Evolutionary conservation across 768 basidiomycete genomes (phyloP).

Genomic region (Calvatia gigantea): DNA sequence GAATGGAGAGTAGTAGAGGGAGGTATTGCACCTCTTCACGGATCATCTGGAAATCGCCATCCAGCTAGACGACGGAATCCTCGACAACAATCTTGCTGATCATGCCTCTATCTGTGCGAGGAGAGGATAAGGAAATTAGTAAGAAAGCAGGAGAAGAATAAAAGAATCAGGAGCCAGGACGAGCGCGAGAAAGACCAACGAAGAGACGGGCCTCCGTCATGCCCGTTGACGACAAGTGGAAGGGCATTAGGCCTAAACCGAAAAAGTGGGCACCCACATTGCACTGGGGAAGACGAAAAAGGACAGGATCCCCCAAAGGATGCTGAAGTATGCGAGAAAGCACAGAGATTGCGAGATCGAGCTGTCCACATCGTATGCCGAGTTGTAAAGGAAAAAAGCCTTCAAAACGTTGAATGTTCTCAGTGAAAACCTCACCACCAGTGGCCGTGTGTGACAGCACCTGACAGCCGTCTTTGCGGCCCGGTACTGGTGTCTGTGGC

Average conservation of each 20-base stretch:
- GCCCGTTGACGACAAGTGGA: not conserved
- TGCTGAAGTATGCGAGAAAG: not conserved
- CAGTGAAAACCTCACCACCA: too few species aligned
- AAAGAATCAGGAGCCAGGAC: not conserved
- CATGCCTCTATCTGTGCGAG: constrained; percentile 10
- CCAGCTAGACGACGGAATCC: constrained; percentile 92
- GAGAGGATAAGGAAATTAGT: not conserved
- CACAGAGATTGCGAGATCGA: not conserved
- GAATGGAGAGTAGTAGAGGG: not conserved
- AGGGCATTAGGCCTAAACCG: not conserved
- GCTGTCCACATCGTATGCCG: constrained; percentile 1
- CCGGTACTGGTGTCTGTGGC: too few species aligned
- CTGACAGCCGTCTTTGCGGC: too few species aligned
- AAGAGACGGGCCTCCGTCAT: not conserved
- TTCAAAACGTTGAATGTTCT: too few species aligned
- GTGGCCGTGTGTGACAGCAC: too few species aligned
- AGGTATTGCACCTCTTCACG: constrained; percentile 73
- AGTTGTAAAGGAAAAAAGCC: too few species aligned
- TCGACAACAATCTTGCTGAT: constrained; percentile 72
- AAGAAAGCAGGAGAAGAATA: not conserved
- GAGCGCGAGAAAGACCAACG: not conserved
- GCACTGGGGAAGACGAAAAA: constrained; percentile 5
- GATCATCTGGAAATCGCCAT: constrained; percentile 98
- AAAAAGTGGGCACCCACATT: constrained; percentile 2
- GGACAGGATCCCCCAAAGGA: not conserved